These are phyloP conservation scores for Fraxinus anomala DNA, from an alignment of 257 asterid genomes.

Conservation along the genomic window DNA sequence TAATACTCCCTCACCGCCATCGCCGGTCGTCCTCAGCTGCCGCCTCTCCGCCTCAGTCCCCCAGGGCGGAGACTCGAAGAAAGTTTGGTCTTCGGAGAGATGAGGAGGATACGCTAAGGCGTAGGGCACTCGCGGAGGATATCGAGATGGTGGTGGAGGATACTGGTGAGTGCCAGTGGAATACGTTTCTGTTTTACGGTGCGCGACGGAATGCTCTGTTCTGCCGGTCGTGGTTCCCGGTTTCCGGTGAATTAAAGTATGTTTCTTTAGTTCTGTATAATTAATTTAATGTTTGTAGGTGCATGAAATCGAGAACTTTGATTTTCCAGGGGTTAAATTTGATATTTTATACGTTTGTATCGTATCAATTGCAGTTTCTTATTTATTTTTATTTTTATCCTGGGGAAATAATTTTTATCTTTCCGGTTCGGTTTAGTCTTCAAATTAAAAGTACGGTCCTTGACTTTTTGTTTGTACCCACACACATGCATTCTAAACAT, in stretches of 20 bases:
- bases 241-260: constrained; percentile 66
- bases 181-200: constrained; percentile 78
- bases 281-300: neutral
- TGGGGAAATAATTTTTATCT: neutral
- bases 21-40: constrained; percentile 33
- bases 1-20: constrained; percentile 62
- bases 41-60: constrained; percentile 68
- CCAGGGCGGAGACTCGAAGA: constrained; percentile 44
- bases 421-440: neutral
- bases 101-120: constrained; percentile 90
- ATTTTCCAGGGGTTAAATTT: neutral
- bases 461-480: neutral
- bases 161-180: constrained; percentile 45
- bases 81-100: constrained; percentile 67
- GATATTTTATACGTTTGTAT: neutral
- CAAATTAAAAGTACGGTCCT: neutral
- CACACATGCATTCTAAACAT: neutral
- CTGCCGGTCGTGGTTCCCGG: constrained; percentile 95
- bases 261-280: constrained; percentile 7
- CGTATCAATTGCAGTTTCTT: neutral
- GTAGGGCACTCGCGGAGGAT: constrained; percentile 90
- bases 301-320: neutral
- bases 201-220: constrained; percentile 77
- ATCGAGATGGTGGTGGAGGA: constrained; percentile 59
- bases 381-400: neutral